Conservation (phyloP, 2,329 filamentous ascomycete genomes). For the Camillea tinctor region DNA sequence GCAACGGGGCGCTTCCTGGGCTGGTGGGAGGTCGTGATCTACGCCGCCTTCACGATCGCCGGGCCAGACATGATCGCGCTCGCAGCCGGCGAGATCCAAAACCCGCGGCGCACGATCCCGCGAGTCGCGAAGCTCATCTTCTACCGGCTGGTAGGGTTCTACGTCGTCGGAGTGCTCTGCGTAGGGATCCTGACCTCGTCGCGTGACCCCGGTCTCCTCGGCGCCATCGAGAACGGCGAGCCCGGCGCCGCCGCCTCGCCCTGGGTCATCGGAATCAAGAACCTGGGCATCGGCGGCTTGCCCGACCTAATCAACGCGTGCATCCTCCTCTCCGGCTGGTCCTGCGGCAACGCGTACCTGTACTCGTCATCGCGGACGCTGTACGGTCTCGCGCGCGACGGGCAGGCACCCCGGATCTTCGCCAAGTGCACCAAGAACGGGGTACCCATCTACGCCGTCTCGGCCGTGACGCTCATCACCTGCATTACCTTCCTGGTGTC, state of each 20-base stretch:
- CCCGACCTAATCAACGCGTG: slow-evolving; percentile 58
- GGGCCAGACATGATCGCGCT: slow-evolving; percentile 57
- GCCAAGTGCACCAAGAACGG: slow-evolving; percentile 41
- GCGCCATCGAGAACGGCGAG: slow-evolving; percentile 51
- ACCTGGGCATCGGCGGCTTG: slow-evolving; percentile 49
- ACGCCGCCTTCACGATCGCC: slow-evolving; percentile 57
- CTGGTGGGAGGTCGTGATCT: slow-evolving; percentile 47
- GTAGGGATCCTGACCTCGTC: slow-evolving; percentile 60
- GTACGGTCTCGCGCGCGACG: slow-evolving; percentile 30
- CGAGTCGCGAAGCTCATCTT: slow-evolving; percentile 62
- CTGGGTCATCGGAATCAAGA: slow-evolving; percentile 53
- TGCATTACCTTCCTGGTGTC: slow-evolving; percentile 40
- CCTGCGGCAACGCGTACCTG: slow-evolving; percentile 22
- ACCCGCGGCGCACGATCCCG: slow-evolving; percentile 56
- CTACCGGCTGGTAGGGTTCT: slow-evolving; percentile 61
- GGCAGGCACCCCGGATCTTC: slow-evolving; percentile 39
- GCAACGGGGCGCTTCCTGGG: slow-evolving; percentile 58
- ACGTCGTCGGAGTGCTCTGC: slow-evolving; percentile 58
- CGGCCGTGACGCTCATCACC: slow-evolving; percentile 32
- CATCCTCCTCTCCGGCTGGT: slow-evolving; percentile 27
- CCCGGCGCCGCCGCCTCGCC: slow-evolving; percentile 52
- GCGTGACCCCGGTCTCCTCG: slow-evolving; percentile 52
- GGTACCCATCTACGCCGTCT: slow-evolving; percentile 41
- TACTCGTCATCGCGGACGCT: slow-evolving; percentile 20
- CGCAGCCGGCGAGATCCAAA: slow-evolving; percentile 46